Conservation (phyloP, 768 basidiomycete genomes). For the Leucocoprinus leucothites region DNA sequence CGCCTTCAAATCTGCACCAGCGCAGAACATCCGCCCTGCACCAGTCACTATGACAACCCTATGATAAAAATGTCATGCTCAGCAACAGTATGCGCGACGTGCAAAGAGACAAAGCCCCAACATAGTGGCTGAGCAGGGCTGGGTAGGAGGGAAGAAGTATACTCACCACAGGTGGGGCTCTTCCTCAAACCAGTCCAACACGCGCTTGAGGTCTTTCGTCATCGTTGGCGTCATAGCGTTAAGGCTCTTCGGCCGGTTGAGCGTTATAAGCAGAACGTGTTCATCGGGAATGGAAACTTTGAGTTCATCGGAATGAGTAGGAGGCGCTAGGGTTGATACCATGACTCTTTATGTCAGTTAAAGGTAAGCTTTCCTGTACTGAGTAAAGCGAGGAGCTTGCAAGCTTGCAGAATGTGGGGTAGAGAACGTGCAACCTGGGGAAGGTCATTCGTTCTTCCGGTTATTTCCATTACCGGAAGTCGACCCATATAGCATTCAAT, state of each 20-base stretch:
- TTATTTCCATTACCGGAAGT: conserved; percentile 8
- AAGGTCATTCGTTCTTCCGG: conserved; percentile 6
- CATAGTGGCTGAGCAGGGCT: neutral
- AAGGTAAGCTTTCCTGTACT: neutral
- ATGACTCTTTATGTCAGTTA: conserved; percentile 12
- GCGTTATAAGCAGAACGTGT: conserved; percentile 36
- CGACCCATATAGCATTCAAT: neutral
- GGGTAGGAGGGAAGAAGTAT: neutral
- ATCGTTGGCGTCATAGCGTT: conserved; percentile 74
- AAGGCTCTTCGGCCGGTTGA: conserved; percentile 66
- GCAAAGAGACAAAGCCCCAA: neutral
- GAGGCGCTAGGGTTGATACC: conserved; percentile 20
- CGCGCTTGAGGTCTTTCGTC: conserved; percentile 42
- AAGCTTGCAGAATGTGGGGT: conserved; percentile 1
- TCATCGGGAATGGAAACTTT: conserved; percentile 34
- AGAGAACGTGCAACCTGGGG: neutral
- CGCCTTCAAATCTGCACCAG: conserved; percentile 78
- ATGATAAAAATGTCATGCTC: conserved; percentile 2
- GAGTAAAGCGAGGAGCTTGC: neutral
- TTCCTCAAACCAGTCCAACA: conserved; percentile 73
- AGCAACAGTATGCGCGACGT: neutral
- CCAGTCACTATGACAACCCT: conserved; percentile 80
- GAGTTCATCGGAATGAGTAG: conserved; percentile 33
- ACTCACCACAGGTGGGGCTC: conserved; percentile 70
- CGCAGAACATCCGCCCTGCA: conserved; percentile 70